A percentile compares a stretch with the other conserved stretches of the same genome.
These are phyloP conservation scores for Pyrenophora graminea DNA, from an alignment of 2,329 filamentous ascomycete species.

Conservation along the genomic window DNA sequence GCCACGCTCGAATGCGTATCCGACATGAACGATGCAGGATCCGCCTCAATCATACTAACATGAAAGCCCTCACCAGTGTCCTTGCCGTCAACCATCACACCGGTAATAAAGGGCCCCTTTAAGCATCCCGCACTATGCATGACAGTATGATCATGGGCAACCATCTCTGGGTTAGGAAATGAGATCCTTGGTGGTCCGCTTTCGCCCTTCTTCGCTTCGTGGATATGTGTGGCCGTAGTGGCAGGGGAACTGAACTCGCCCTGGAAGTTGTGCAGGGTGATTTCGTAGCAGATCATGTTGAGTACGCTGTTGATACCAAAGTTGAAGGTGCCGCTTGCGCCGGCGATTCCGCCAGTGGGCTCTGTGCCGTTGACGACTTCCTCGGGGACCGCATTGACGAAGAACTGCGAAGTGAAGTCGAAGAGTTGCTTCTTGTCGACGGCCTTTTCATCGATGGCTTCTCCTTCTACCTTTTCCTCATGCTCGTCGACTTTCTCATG, in stretches of 20 bases:
- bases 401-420: constrained; percentile 57
- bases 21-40: constrained; percentile 57
- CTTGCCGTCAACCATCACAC: constrained; percentile 47
- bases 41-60: constrained; percentile 56
- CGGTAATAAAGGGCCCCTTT: constrained; percentile 31
- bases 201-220: constrained; percentile 53
- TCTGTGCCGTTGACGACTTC: constrained; percentile 56
- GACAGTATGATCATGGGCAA: constrained; percentile 15
- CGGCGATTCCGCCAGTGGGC: constrained; percentile 49
- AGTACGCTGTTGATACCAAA: constrained; percentile 57
- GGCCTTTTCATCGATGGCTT: too few species aligned
- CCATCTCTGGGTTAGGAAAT: constrained; percentile 30
- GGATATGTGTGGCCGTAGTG: constrained; percentile 60
- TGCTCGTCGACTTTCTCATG: too few species aligned
- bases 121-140: constrained; percentile 33
- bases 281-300: constrained; percentile 55
- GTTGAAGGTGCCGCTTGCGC: constrained; percentile 55
- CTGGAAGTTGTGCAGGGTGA: constrained; percentile 55
- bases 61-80: constrained; percentile 57
- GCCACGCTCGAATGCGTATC: constrained; percentile 59
- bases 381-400: constrained; percentile 53
- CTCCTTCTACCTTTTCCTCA: too few species aligned
- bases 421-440: constrained; percentile 19
- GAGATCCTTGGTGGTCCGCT: constrained; percentile 56
- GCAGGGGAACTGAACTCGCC: constrained; percentile 59